Conservation (phyloP, 352 stramenopile genomes). For the Globisporangium uncinulatum region DNA sequence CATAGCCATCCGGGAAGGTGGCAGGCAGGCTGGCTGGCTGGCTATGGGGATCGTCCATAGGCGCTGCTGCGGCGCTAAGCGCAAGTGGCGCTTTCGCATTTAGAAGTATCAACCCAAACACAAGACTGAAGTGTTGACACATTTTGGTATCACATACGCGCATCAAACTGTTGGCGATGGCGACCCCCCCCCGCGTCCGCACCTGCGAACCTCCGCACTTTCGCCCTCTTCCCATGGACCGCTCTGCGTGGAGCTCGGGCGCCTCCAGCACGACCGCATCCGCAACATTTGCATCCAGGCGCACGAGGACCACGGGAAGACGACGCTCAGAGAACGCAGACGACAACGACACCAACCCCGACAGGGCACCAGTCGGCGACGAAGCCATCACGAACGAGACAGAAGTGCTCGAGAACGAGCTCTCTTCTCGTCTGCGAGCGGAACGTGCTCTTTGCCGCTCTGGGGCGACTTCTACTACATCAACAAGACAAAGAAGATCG, state of each 20-base stretch:
- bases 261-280: constrained; percentile 79
- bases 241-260: constrained; percentile 38
- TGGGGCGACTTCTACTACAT: constrained; percentile 93
- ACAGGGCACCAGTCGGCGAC: constrained; percentile 18
- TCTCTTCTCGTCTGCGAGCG: constrained; percentile 84
- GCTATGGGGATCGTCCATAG: too few species aligned
- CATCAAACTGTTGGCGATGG: constrained; percentile 7
- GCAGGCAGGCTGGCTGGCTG: too few species aligned
- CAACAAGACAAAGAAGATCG: constrained; percentile 87
- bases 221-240: neutral
- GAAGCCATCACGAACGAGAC: constrained; percentile 65
- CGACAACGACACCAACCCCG: constrained; percentile 1
- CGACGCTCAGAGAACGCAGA: constrained; percentile 63
- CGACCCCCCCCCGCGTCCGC: neutral
- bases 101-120: too few species aligned
- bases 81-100: too few species aligned
- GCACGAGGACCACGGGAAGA: constrained; percentile 93
- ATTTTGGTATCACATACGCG: too few species aligned
- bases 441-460: constrained; percentile 93
- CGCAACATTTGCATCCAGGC: constrained; percentile 95
- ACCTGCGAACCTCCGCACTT: neutral
- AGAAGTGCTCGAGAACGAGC: constrained; percentile 54
- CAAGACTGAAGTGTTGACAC: too few species aligned
- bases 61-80: too few species aligned
- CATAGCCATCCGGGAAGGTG: too few species aligned